These are phyloP conservation scores for Penicillium silybi DNA, from an alignment of 495 filamentous ascomycete species.

Conservation along the genomic window DNA sequence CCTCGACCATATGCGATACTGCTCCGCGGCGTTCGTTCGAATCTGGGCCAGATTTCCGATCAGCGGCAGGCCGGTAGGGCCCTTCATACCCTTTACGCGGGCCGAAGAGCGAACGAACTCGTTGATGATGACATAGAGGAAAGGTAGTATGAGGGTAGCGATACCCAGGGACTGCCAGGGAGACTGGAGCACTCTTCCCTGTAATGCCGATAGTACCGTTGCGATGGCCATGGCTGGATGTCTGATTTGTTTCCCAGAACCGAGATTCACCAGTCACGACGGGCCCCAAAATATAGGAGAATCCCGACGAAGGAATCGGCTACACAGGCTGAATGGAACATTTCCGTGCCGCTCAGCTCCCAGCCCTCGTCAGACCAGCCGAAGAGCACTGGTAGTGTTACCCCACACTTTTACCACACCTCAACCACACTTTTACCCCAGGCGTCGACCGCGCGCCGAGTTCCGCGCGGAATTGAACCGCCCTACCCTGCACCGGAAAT, in stretches of 20 bases:
- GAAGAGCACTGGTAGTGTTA: neutral
- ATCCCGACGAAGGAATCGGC: neutral
- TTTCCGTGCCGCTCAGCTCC: slow-evolving; percentile 3
- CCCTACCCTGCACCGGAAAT: slow-evolving; percentile 4
- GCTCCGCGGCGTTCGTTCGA: slow-evolving; percentile 54
- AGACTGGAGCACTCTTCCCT: slow-evolving; percentile 17
- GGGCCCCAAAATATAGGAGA: neutral
- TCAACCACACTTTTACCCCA: slow-evolving; percentile 14
- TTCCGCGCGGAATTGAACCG: slow-evolving; percentile 9
- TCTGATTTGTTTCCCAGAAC: neutral
- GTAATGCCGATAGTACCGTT: slow-evolving; percentile 21
- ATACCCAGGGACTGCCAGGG: slow-evolving; percentile 27
- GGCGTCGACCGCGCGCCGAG: slow-evolving; percentile 1
- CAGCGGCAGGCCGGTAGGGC: slow-evolving; percentile 54
- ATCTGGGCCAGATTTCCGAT: slow-evolving; percentile 64
- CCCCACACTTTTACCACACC: slow-evolving; percentile 17
- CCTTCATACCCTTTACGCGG: slow-evolving; percentile 49
- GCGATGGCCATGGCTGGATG: slow-evolving; percentile 30
- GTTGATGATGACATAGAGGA: slow-evolving; percentile 49
- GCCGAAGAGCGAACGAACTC: slow-evolving; percentile 48
- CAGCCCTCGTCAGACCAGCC: neutral
- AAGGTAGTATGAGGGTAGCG: slow-evolving; percentile 23
- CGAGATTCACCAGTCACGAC: neutral
- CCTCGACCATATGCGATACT: slow-evolving; percentile 56
- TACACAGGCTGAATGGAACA: neutral